Conservation (phyloP, 345 rosid species). For the Orychophragmus violaceus region DNA sequence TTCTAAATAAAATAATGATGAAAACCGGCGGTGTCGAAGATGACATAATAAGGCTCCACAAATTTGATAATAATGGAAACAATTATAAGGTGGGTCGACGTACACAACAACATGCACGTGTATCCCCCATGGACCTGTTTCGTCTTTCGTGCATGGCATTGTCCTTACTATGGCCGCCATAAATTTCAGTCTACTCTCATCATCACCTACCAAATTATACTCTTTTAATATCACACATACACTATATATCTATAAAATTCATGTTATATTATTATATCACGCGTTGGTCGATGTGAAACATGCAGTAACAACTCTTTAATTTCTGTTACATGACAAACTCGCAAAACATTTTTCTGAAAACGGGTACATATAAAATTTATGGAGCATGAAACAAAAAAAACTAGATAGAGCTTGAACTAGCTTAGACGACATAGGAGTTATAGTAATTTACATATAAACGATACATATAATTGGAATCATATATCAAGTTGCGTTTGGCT, state of each 20-base stretch:
- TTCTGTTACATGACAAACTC: neutral
- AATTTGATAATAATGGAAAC: slow-evolving; percentile 20
- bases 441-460: neutral
- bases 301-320: neutral
- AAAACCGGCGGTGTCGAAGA: slow-evolving; percentile 17
- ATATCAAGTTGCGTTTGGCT: slow-evolving; percentile 26
- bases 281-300: neutral
- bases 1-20: slow-evolving; percentile 1
- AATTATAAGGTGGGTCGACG: slow-evolving; percentile 31
- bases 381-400: neutral
- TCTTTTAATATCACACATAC: neutral
- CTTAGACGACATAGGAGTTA: neutral
- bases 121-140: slow-evolving; percentile 33
- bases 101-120: slow-evolving; percentile 32
- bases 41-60: slow-evolving; percentile 23
- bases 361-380: neutral
- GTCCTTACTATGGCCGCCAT: slow-evolving; percentile 23
- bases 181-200: slow-evolving; percentile 19
- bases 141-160: slow-evolving; percentile 32
- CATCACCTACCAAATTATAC: slow-evolving; percentile 20
- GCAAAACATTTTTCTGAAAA: neutral
- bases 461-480: neutral
- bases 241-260: neutral
- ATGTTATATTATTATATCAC: neutral
- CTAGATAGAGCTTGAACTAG: neutral